phyloP scores from a whole-genome alignment of 495 filamentous ascomycete species.

The Trichoderma gamsii region DNA sequence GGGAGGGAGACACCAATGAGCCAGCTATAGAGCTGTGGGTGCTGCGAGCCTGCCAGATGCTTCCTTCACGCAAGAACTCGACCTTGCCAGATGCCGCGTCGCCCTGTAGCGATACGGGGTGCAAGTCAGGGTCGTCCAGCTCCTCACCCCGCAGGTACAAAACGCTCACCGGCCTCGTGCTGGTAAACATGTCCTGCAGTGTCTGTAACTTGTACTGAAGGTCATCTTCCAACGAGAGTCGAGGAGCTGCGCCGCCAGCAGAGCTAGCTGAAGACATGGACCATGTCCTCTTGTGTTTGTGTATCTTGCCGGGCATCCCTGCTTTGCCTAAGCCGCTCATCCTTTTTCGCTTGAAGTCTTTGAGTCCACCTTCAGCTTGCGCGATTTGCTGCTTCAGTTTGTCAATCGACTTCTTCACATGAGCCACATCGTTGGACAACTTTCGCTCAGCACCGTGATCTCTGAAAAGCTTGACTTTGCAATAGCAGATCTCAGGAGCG shows the following conservation, averaged over 20 bases:
- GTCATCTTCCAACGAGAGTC: slow-evolving; percentile 76
- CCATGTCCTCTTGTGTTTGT: slow-evolving; percentile 91
- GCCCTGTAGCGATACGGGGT: slow-evolving; percentile 70
- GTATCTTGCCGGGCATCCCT: slow-evolving; percentile 59
- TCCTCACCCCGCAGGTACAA: slow-evolving; percentile 79
- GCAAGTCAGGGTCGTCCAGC: slow-evolving; percentile 80
- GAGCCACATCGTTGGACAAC: slow-evolving; percentile 85
- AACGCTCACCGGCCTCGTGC: slow-evolving; percentile 76
- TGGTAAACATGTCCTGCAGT: slow-evolving; percentile 94
- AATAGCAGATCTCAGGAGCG: slow-evolving; percentile 71
- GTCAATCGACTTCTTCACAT: slow-evolving; percentile 89
- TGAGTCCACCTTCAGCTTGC: slow-evolving; percentile 82
- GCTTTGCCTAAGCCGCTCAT: slow-evolving; percentile 45
- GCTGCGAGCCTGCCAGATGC: slow-evolving; percentile 51
- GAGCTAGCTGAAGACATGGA: slow-evolving; percentile 88
- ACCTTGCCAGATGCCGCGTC: slow-evolving; percentile 56
- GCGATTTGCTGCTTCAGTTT: slow-evolving; percentile 88
- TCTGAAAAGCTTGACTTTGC: slow-evolving; percentile 93
- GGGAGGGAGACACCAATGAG: slow-evolving; percentile 66
- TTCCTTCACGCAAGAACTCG: slow-evolving; percentile 50
- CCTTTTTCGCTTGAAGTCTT: slow-evolving; percentile 84
- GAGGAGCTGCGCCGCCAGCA: slow-evolving; percentile 43
- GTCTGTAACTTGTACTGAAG: slow-evolving; percentile 75
- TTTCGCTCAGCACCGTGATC: slow-evolving; percentile 96
- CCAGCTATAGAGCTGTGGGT: slow-evolving; percentile 45